A percentile compares a stretch with the other conserved stretches of the same genome.
phyloP scores from a whole-genome alignment of 2,329 filamentous ascomycete genomes.

The Arthrobotrys entomopaga region DNA sequence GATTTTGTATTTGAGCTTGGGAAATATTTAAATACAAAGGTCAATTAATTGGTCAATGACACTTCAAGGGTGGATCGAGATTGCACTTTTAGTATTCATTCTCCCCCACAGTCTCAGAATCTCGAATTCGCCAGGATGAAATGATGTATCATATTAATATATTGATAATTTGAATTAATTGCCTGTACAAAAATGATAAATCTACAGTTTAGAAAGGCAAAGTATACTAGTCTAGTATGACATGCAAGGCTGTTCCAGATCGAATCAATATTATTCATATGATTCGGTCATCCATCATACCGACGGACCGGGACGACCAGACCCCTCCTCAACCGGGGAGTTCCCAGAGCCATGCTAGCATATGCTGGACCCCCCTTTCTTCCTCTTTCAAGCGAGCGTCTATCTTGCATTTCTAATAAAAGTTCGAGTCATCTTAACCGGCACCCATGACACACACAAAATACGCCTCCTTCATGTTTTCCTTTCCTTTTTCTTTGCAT shows the following conservation, averaged over 20 bases:
- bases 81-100: not conserved
- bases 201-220: too few species aligned
- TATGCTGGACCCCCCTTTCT: too few species aligned
- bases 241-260: not conserved
- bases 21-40: too few species aligned
- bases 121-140: too few species aligned
- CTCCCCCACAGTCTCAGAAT: constrained; percentile 4
- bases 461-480: constrained; percentile 22
- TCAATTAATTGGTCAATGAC: too few species aligned
- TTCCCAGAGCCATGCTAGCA: not conserved
- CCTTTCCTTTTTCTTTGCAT: not conserved
- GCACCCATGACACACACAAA: not conserved
- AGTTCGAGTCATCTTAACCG: constrained; percentile 27
- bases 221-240: not conserved
- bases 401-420: constrained; percentile 32
- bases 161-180: not conserved
- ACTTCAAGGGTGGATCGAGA: too few species aligned
- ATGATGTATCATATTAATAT: not conserved
- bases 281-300: constrained; percentile 38
- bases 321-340: constrained; percentile 24
- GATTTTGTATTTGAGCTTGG: too few species aligned
- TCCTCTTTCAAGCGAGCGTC: constrained; percentile 44
- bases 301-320: constrained; percentile 39
- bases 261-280: constrained; percentile 52
- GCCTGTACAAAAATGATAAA: too few species aligned